phyloP scores from a whole-genome alignment of 2,329 filamentous ascomycete species.

The Hypoxylon sp. region DNA sequence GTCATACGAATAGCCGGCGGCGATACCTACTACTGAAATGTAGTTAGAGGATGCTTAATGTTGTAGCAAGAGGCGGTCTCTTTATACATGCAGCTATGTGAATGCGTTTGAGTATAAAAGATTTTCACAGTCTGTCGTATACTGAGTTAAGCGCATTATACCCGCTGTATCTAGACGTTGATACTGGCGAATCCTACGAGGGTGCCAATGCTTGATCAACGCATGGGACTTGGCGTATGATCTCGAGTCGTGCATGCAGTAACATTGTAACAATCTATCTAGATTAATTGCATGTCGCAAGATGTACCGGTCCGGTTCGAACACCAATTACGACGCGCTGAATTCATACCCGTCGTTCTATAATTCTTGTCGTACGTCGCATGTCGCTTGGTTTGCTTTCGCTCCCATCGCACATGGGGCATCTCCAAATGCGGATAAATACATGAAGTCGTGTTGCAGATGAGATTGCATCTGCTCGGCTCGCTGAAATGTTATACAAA shows the following conservation, averaged over 20 bases:
- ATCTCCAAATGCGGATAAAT: constrained; percentile 13
- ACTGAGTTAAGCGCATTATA: neutral
- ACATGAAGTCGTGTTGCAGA: no score
- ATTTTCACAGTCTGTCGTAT: constrained; percentile 1
- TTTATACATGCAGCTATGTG: no score
- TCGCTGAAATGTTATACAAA: constrained; percentile 1
- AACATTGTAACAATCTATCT: constrained; percentile 15
- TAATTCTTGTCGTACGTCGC: constrained; percentile 9
- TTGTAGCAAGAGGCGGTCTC: no score
- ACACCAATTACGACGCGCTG: constrained; percentile 3
- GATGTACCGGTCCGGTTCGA: neutral
- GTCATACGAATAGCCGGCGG: no score
- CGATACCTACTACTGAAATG: no score
- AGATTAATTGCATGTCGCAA: constrained; percentile 16
- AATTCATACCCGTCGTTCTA: neutral
- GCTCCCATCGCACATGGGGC: neutral
- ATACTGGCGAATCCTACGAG: neutral
- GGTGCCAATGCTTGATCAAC: neutral
- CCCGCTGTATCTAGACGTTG: no score
- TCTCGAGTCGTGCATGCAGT: constrained; percentile 9
- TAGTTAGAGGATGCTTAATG: no score
- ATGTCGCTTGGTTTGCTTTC: neutral
- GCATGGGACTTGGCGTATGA: constrained; percentile 2
- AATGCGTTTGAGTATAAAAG: no score
- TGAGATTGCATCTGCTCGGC: no score